Evolutionary conservation across 139 green algal genomes (phyloP).

Genomic region (Dunaliella primolecta): DNA sequence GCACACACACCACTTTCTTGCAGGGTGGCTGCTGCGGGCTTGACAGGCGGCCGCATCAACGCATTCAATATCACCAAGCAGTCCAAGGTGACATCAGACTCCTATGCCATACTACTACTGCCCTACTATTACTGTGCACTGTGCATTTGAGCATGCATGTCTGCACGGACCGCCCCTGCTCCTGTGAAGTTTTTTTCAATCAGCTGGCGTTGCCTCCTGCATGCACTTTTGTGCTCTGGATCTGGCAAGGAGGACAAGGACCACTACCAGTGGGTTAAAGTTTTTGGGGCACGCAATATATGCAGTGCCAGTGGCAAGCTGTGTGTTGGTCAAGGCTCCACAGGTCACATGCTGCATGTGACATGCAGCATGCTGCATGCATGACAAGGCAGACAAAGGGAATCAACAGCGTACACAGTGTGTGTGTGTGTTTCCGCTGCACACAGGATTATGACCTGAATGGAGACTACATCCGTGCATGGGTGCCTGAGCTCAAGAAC

Average conservation of each 20-base stretch:
- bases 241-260: too few relatives aligned
- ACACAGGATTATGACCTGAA: constrained; percentile 85
- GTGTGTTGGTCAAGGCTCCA: too few relatives aligned
- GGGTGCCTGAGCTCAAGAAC: constrained; percentile 83
- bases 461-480: constrained; percentile 85
- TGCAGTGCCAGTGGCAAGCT: too few relatives aligned
- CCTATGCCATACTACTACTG: background rate
- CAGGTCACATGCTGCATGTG: too few relatives aligned
- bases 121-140: background rate
- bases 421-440: too few relatives aligned
- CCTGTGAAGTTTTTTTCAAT: background rate
- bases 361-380: too few relatives aligned
- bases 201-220: background rate
- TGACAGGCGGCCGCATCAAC: constrained; percentile 82
- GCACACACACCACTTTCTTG: background rate
- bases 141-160: background rate
- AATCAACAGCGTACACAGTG: too few relatives aligned
- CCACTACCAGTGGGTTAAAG: too few relatives aligned
- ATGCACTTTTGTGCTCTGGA: too few relatives aligned
- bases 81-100: constrained; percentile 39
- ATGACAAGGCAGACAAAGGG: too few relatives aligned
- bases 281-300: too few relatives aligned
- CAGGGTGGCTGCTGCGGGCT: constrained; percentile 69
- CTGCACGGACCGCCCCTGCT: background rate
- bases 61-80: constrained; percentile 96